Conservation (phyloP, 768 basidiomycete species). For the Strobilomyces dryophilus region DNA sequence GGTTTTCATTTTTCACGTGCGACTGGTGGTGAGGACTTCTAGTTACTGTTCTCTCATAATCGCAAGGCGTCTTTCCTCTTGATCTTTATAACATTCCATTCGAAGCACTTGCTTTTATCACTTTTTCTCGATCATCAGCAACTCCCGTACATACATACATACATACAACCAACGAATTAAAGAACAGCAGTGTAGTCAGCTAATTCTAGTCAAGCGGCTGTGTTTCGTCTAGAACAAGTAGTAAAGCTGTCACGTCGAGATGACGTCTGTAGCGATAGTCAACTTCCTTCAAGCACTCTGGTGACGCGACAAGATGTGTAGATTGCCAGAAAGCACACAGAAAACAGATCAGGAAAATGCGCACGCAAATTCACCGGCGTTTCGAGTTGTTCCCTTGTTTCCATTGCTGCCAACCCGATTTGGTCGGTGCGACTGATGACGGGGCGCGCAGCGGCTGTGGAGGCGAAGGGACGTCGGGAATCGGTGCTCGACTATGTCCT, state of each 20-base stretch:
- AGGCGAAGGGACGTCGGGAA: conserved; percentile 12
- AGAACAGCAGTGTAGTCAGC: conserved; percentile 51
- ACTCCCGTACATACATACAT: conserved; percentile 34
- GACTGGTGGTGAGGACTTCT: conserved; percentile 21
- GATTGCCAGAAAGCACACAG: conserved; percentile 1
- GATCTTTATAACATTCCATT: conserved; percentile 35
- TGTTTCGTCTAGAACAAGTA: conserved; percentile 23
- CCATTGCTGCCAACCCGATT: conserved; percentile 58
- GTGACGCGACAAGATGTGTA: neutral
- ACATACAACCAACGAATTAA: conserved; percentile 40
- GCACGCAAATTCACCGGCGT: conserved; percentile 15
- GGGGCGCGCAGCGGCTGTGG: conserved; percentile 8
- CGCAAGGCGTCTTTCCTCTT: conserved; percentile 24
- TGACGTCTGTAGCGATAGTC: conserved; percentile 13
- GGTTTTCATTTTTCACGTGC: conserved; percentile 12
- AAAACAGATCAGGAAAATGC: neutral
- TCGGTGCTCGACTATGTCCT: neutral
- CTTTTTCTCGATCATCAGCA: conserved; percentile 26
- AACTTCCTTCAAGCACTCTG: neutral
- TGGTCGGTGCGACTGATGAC: conserved; percentile 16
- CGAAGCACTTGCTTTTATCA: conserved; percentile 25
- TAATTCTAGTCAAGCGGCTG: conserved; percentile 31
- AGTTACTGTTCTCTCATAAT: conserved; percentile 28
- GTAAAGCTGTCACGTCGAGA: conserved; percentile 15
- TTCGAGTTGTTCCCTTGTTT: conserved; percentile 20